Evolutionary conservation across 805 yeast genomes (phyloP), one percentile per base, ranked within the genome.

Genomic region (Yarrowia porcina): DNA sequence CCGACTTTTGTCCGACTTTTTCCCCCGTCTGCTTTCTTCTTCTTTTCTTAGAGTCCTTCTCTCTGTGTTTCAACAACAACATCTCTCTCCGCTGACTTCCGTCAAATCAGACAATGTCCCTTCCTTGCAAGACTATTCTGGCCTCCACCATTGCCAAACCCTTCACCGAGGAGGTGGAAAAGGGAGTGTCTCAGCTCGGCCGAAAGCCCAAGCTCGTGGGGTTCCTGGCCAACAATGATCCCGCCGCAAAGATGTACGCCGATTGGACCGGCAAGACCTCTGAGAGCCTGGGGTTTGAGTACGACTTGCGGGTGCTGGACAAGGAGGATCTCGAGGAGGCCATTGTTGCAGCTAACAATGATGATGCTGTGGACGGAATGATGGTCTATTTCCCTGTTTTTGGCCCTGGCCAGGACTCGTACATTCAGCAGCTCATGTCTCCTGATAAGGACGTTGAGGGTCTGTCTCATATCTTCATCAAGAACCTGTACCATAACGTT

Each of bases 341-440:
- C 32, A 84, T 94, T 65, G 82, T 91, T 50, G 84, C 82, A 42
- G 97, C 98, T 64, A 94, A 94, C 73, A 78, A 79, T 28, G 93
- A 92, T 70, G 83, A 81, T 63, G 68, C 73, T 0, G 89, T 93
- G 39, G 86, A 91, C 72, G 99, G 98, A 23, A 94, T 94, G 67
- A 91, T 94, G 89, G 93, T 94, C 15, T 94, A 94, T 74, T 94
- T 93, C 82, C 99, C 99, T 0, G 98, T 94, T 2, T 94, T 90
- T 75, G 97, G 97, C 3, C 89, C 90, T 72, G 83, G 89, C 64
- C 98, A 94, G 76, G 99, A 94, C 75, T 96, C 89, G 75, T 94
- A 94, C 74, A 76, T 94, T 64, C 98, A 94, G 76, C 98, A 94
- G 76, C 88, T 91, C 65, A 92, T 94, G 18, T 79, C 91, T n/a